phyloP scores from a whole-genome alignment of 1,284 basidiomycete species.

The Mycena sp. region DNA sequence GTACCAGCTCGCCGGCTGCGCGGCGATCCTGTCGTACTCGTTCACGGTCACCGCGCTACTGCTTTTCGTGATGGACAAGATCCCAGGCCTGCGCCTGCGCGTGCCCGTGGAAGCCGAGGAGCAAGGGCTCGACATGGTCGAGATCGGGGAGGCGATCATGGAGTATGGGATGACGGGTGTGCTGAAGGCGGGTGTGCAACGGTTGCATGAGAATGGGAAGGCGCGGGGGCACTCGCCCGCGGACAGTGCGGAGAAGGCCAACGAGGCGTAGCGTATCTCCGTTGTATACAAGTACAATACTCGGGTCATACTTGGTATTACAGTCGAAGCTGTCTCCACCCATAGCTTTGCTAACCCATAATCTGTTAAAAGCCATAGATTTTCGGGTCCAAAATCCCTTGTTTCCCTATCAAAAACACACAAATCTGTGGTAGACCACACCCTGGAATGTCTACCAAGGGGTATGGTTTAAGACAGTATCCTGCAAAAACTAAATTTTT shows the following conservation, averaged over 20 bases:
- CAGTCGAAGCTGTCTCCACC: too few relatives aligned
- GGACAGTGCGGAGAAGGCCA: conserved; percentile 1
- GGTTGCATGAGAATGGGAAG: background rate
- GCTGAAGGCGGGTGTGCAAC: conserved; percentile 2
- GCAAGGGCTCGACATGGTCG: conserved; percentile 91
- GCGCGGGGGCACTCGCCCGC: background rate
- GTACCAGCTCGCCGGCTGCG: conserved; percentile 87
- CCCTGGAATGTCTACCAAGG: too few relatives aligned
- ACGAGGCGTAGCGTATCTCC: background rate
- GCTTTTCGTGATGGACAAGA: conserved; percentile 91
- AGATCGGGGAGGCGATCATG: conserved; percentile 79
- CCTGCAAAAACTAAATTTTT: too few relatives aligned
- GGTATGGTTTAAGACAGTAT: too few relatives aligned
- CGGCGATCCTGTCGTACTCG: conserved; percentile 79
- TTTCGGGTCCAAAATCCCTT: too few relatives aligned
- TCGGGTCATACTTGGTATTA: too few relatives aligned
- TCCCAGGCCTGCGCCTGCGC: conserved; percentile 86
- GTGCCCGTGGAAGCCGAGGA: conserved; percentile 87
- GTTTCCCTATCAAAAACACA: too few relatives aligned
- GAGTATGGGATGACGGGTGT: conserved; percentile 18
- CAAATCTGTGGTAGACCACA: too few relatives aligned
- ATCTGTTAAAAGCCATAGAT: too few relatives aligned
- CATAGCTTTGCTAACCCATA: too few relatives aligned
- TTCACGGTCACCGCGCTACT: conserved; percentile 89
- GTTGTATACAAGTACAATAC: too few relatives aligned